A percentile compares a stretch with the other conserved stretches of the same genome.
phyloP scores from a whole-genome alignment of 306 rosid species.

The Malus asiatica region DNA sequence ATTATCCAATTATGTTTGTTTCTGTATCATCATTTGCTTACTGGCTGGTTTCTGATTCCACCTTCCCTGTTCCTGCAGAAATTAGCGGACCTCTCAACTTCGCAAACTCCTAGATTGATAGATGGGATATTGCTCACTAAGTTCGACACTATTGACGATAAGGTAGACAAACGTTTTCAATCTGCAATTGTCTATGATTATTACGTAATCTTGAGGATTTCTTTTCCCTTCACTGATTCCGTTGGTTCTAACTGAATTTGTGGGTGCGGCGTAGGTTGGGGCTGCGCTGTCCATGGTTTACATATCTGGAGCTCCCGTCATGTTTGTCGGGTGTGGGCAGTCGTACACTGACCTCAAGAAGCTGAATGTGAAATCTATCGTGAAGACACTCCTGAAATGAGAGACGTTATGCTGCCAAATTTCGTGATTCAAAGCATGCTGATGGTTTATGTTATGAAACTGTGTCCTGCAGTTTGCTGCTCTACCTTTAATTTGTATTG shows the following conservation, averaged over 20 bases:
- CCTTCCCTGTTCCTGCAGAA: slow-evolving; percentile 43
- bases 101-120: slow-evolving; percentile 60
- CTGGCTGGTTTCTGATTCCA: slow-evolving; percentile 1
- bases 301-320: slow-evolving; percentile 92
- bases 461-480: slow-evolving; percentile 20
- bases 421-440: neutral
- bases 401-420: neutral
- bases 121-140: slow-evolving; percentile 97
- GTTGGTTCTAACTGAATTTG: neutral
- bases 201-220: neutral
- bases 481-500: neutral
- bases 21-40: neutral
- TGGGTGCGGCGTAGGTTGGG: slow-evolving; percentile 56
- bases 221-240: neutral
- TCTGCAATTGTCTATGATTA: neutral
- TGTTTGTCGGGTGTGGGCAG: slow-evolving; percentile 99
- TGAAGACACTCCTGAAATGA: slow-evolving; percentile 87
- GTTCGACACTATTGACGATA: slow-evolving; percentile 92
- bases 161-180: slow-evolving; percentile 36
- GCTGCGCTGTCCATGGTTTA: slow-evolving; percentile 99
- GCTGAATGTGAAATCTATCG: slow-evolving; percentile 87
- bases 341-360: slow-evolving; percentile 94
- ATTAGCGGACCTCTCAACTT: slow-evolving; percentile 77
- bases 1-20: neutral
- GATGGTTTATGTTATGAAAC: neutral